phyloP scores from a whole-genome alignment of 2,329 filamentous ascomycete species.

The Aspergillus sp. region DNA sequence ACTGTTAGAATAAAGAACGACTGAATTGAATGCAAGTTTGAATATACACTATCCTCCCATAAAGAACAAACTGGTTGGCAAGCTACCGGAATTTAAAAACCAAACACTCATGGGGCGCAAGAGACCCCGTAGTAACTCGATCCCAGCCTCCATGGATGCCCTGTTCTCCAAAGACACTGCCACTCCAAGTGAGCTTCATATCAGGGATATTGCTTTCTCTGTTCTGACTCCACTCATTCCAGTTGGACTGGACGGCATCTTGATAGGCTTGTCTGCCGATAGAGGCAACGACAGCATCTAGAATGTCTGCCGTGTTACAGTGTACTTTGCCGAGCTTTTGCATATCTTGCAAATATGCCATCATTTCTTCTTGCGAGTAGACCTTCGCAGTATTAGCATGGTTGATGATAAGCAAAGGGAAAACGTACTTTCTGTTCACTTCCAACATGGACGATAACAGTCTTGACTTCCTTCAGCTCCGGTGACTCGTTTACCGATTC shows the following conservation, averaged over 20 bases:
- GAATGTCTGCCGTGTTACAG: slow-evolving; percentile 10
- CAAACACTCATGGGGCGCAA: slow-evolving; percentile 9
- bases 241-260: background rate
- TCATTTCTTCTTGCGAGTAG: slow-evolving; percentile 2
- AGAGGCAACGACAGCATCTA: slow-evolving; percentile 3
- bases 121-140: slow-evolving; percentile 2
- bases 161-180: slow-evolving; percentile 5
- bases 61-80: no score
- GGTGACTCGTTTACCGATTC: slow-evolving; percentile 1
- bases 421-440: slow-evolving; percentile 11
- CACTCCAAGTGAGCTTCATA: slow-evolving; percentile 8
- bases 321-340: slow-evolving; percentile 4
- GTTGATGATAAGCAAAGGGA: background rate
- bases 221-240: slow-evolving; percentile 7
- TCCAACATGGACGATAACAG: slow-evolving; percentile 11
- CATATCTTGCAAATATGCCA: background rate
- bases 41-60: no score
- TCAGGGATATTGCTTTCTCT: slow-evolving; percentile 7
- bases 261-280: slow-evolving; percentile 3
- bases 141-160: slow-evolving; percentile 15
- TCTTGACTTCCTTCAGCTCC: slow-evolving; percentile 1
- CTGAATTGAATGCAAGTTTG: no score
- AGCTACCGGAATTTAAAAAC: slow-evolving; percentile 8
- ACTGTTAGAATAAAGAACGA: no score
- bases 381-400: background rate